Percentiles rank a stretch among this genome's conserved stretches.
These are phyloP conservation scores for Nannochloropsis granulata DNA, from an alignment of 108 stramenopile species.

Conservation along the genomic window DNA sequence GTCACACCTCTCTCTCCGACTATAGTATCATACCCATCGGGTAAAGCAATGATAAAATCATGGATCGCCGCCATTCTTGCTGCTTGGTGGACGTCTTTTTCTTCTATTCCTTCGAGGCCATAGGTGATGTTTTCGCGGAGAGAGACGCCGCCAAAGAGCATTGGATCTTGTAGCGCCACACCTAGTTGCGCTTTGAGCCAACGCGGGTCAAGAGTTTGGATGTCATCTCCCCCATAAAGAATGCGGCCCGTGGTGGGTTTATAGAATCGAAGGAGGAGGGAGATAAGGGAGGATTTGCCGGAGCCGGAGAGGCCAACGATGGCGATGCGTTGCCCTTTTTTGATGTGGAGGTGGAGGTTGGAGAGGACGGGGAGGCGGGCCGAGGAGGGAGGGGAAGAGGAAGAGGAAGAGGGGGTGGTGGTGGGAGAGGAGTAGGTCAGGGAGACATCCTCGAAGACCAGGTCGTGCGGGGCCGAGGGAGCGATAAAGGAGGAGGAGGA, in stretches of 20 bases:
- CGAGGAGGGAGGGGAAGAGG: neutral
- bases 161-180: neutral
- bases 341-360: slow-evolving; percentile 6
- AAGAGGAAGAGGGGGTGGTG: too few species aligned
- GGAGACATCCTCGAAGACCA: slow-evolving; percentile 12
- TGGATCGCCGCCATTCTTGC: neutral
- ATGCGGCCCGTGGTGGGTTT: slow-evolving; percentile 40
- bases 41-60: neutral
- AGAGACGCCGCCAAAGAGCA: neutral
- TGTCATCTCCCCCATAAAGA: neutral
- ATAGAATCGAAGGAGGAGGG: slow-evolving; percentile 52
- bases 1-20: neutral
- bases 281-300: slow-evolving; percentile 49
- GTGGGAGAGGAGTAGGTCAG: slow-evolving; percentile 19
- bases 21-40: neutral
- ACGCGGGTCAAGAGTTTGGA: neutral
- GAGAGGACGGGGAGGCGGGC: neutral
- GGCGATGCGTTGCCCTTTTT: slow-evolving; percentile 49
- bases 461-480: neutral
- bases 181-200: neutral
- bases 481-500: neutral
- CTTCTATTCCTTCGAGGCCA: neutral
- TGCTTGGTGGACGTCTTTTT: neutral
- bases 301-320: slow-evolving; percentile 51
- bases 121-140: slow-evolving; percentile 1